A percentile compares a stretch with the other conserved stretches of the same genome.
Conservation (phyloP, 306 rosid genomes). For the Potentilla sterilis region DNA sequence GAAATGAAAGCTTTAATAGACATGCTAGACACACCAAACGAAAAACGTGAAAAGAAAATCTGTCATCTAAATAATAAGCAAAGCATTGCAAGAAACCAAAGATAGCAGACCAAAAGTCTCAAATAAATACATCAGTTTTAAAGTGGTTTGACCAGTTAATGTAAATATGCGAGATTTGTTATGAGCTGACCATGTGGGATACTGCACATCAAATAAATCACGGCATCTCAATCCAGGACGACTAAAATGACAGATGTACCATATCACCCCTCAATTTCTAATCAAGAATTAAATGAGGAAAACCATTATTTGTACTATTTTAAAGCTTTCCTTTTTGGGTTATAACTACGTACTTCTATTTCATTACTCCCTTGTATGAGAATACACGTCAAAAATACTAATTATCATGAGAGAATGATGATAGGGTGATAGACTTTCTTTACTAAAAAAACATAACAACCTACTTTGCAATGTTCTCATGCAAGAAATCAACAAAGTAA, state of each 20-base stretch:
- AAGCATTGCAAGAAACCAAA: neutral
- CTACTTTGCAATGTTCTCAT: neutral
- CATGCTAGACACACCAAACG: neutral
- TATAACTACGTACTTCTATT: neutral
- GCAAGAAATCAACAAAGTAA: neutral
- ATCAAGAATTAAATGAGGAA: neutral
- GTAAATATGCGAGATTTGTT: neutral
- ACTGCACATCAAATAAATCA: neutral
- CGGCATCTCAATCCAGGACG: neutral
- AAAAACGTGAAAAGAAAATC: neutral
- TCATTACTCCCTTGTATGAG: neutral
- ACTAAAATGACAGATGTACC: neutral
- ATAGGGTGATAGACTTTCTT: neutral
- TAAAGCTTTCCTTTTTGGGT: neutral
- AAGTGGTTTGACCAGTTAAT: neutral
- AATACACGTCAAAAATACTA: neutral
- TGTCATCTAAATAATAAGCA: neutral
- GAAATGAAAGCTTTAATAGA: neutral
- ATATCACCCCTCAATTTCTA: neutral
- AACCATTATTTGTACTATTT: neutral
- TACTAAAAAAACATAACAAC: neutral
- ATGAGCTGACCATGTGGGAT: neutral
- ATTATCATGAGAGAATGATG: conserved; percentile 6
- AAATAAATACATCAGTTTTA: neutral
- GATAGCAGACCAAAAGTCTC: neutral